Base-by-base conservation (phyloP, 179 eudicot species). In the Dionaea muscipula region DNA sequence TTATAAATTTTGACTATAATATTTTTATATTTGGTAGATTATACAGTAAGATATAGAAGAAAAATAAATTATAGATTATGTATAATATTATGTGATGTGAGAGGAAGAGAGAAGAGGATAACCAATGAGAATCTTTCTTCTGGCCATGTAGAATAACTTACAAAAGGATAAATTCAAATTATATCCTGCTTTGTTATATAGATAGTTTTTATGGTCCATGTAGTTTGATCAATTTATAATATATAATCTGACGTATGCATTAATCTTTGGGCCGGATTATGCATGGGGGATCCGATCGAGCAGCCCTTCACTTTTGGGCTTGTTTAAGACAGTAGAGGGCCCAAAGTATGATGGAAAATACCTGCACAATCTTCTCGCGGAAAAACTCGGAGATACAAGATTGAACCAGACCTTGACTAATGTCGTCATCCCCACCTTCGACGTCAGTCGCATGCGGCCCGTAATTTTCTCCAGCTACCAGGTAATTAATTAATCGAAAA, bases 281-380 rank as follows among this genome's bases (percentile, higher is more conserved):
- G 12, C 7, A n/a, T n/a, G n/a, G n/a, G n/a, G n/a, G n/a, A n/a
- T n/a, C n/a, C n/a, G n/a, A n/a, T n/a, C n/a, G n/a, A n/a, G n/a
- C 18, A 43, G 47, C 2, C 5, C 5, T 20, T 6, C 21, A n/a
- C 0, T 43, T 43, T n/a, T 63, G 38, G 56, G 63, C 24, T 10
- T 80, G 47, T 19, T 81, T 38, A 77, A 69, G 8, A 19, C 68
- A 1, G 41, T 71, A 2, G 63, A 58, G 4, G 86, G 94, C 24
- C 95, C 94, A 24, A 78, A 71, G 33, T 82, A 87, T 46, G 83
- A 87, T 19, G 95, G 94, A 2, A 64, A 74, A 62, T 80, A 87
- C 54, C 54, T 84, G 8, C 79, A 33, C 22, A 23, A 69, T 26
- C 23, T 84, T 36, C 28, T 59, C 0, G 67, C 64, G 53, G 72